Conservation (phyloP, 805 yeast genomes). For the Wickerhamiella galacta region DNA sequence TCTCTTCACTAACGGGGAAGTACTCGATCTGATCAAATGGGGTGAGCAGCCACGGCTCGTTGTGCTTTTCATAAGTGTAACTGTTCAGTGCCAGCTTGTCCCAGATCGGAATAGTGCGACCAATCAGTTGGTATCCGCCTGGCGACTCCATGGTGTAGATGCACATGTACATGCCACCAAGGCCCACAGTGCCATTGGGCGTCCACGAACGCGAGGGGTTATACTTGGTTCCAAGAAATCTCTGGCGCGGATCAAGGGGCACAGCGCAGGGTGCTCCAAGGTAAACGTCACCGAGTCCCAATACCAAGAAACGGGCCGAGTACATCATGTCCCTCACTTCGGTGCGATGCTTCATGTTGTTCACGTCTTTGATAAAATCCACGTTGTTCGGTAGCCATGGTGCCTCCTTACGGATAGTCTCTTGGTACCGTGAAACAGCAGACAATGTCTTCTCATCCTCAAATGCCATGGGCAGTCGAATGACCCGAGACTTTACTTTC, state of each 20-base stretch:
- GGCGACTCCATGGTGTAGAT: conserved; percentile 97
- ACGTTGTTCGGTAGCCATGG: conserved; percentile 98
- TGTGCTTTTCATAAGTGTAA: conserved; percentile 23
- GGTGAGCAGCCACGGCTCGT: conserved; percentile 75
- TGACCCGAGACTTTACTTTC: conserved; percentile 68
- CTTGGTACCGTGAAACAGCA: conserved; percentile 81
- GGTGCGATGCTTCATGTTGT: conserved; percentile 50
- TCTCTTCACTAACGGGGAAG: conserved; percentile 78
- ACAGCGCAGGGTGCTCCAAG: conserved; percentile 98
- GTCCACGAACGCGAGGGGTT: conserved; percentile 94
- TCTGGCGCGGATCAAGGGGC: conserved; percentile 91
- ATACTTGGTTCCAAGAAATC: conserved; percentile 82
- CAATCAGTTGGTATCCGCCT: conserved; percentile 94
- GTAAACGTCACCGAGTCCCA: conserved; percentile 94
- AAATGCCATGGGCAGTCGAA: conserved; percentile 88
- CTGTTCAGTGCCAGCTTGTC: conserved; percentile 57
- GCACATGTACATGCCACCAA: conserved; percentile 98
- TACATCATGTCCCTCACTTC: conserved; percentile 73
- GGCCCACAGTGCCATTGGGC: conserved; percentile 93
- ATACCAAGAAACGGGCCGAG: conserved; percentile 75
- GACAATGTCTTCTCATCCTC: conserved; percentile 81
- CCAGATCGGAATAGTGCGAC: conserved; percentile 96
- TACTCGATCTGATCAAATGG: conserved; percentile 93
- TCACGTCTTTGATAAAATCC: conserved; percentile 81
- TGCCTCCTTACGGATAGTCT: conserved; percentile 81